Conservation (phyloP, 164 flowering plant species). For the Vitis labrusca region DNA sequence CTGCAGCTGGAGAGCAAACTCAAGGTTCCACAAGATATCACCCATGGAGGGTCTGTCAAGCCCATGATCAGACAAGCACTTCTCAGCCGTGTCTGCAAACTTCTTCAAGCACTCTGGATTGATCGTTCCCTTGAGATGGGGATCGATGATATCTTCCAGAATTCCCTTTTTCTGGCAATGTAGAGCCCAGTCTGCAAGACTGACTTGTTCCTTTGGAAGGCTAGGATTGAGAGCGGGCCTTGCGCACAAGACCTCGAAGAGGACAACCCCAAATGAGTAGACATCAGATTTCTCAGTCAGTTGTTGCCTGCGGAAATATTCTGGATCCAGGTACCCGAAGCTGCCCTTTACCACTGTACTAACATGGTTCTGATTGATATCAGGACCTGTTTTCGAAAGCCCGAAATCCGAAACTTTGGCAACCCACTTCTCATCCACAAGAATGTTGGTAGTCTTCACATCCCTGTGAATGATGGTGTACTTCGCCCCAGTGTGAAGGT, state of each 20-base stretch:
- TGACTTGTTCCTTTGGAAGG: constrained; percentile 60
- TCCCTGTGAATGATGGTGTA: constrained; percentile 79
- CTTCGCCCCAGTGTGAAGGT: constrained; percentile 75
- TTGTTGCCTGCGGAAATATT: constrained; percentile 66
- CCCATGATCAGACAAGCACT: constrained; percentile 57
- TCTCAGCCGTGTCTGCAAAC: constrained; percentile 49
- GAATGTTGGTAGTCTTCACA: constrained; percentile 70
- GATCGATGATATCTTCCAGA: constrained; percentile 49
- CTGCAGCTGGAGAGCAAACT: constrained; percentile 54
- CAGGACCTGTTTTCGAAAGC: constrained; percentile 68
- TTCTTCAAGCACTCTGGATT: constrained; percentile 54
- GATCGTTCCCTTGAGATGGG: constrained; percentile 47
- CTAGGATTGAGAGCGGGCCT: constrained; percentile 54
- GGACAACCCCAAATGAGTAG: constrained; percentile 73
- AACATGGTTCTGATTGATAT: constrained; percentile 50
- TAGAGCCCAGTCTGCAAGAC: constrained; percentile 62
- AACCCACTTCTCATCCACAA: constrained; percentile 60
- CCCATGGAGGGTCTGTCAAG: constrained; percentile 60
- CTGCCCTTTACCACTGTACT: constrained; percentile 78
- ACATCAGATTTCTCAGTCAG: constrained; percentile 74
- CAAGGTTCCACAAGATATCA: constrained; percentile 65
- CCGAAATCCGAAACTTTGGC: constrained; percentile 85
- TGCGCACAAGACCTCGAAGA: constrained; percentile 57
- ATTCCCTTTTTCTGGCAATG: constrained; percentile 34
- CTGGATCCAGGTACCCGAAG: constrained; percentile 77